Base-by-base conservation (phyloP, 1,284 basidiomycete genomes). In the Apiotrichum gracile region DNA sequence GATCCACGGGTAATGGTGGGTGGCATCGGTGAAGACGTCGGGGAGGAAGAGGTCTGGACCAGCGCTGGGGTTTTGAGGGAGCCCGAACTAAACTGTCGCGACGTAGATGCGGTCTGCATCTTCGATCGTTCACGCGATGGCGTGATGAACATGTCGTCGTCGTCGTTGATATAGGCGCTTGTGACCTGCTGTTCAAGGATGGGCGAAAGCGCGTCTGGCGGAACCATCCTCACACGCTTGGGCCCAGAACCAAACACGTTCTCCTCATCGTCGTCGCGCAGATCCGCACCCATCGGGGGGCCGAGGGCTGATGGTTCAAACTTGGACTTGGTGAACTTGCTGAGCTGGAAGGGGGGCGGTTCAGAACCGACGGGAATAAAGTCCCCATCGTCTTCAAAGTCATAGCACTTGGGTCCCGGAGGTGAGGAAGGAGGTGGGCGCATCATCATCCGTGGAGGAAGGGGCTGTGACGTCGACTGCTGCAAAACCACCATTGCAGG, bases 11-110 rank as follows among this genome's bases (percentile, higher is more conserved):
- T 64, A 27, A 70, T 62, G 0, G 73, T 74, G 1, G 66, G 62
- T 2, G 74, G 74, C 66, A 73, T 72, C 5, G 74, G 74, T 5
- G 74, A 74, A 2, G 74, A 74, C 1, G 70, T 69, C 1, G 74
- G 74, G 1, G 72, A 74, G 8, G 74, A 76, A 1, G 70, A 67
- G 0, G 70, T 65, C 44, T 71, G 68, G 26, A 72, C 61, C 16
- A 73, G 55, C 7, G 68, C 71, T 5, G 71, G 71, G 0, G 71
- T 73, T 49, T 68, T 71, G 61, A 71, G 67, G 4, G 63, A 61
- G 33, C 65, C 65, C 2, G 66, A 65, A 10, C 55, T 61, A 19
- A 68, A 54, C 13, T 49, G 49, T 4, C 29, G 40, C 7, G 51
- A 49, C 22, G 41, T 38, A 5, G 46, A 26, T 26, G 39, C 38